These are phyloP conservation scores for Nemania sp. DNA, from an alignment of 2,329 filamentous ascomycete species.

Conservation along the genomic window DNA sequence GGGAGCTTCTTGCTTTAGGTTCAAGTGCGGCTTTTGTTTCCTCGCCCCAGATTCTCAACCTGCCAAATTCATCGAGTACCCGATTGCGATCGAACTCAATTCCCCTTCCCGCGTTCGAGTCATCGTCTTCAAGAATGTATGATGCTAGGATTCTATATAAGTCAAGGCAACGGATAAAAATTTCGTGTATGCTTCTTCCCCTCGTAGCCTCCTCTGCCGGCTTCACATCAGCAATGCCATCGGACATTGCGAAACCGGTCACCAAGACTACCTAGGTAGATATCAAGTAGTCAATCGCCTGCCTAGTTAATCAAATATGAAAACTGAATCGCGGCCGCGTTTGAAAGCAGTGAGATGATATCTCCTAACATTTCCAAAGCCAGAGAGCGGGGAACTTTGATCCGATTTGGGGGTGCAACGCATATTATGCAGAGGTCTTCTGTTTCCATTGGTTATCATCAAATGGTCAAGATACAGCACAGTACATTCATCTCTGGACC, in stretches of 20 bases:
- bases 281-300: not conserved
- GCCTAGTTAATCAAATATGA: not conserved
- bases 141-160: not conserved
- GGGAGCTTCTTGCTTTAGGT: not conserved
- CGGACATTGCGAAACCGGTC: not conserved
- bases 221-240: not conserved
- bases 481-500: not conserved
- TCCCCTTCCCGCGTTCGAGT: not conserved
- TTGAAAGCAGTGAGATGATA: too few relatives aligned
- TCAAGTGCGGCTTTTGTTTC: not conserved
- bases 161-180: not conserved
- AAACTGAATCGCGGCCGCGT: not conserved
- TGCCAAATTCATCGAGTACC: not conserved
- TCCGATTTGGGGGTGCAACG: not conserved
- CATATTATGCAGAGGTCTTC: not conserved
- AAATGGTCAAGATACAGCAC: too few relatives aligned
- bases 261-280: not conserved
- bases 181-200: not conserved
- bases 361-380: not conserved
- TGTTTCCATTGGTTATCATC: not conserved
- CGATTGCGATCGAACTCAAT: not conserved
- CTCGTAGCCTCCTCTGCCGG: not conserved
- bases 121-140: not conserved
- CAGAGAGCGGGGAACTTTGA: not conserved
- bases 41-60: not conserved